phyloP scores from a whole-genome alignment of 2,329 filamentous ascomycete genomes.

The Samsoniella hepiali region DNA sequence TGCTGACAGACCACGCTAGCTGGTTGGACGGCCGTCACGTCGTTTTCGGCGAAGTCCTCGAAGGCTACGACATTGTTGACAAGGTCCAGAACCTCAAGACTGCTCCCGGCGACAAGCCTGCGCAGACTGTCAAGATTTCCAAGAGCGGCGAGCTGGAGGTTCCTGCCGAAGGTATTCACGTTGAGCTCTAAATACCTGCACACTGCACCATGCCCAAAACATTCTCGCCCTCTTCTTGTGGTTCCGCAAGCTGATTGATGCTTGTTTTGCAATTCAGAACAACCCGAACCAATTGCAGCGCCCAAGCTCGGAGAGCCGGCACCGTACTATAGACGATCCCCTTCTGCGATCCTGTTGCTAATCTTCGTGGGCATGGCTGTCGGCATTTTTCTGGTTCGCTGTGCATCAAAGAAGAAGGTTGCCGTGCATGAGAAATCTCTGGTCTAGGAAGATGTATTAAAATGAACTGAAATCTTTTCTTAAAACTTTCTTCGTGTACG shows the following conservation, averaged over 20 bases:
- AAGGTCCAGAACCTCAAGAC: constrained; percentile 73
- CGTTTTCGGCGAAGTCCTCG: constrained; percentile 84
- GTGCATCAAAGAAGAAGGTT: constrained; percentile 3
- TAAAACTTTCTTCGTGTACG: neutral
- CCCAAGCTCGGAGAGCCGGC: neutral
- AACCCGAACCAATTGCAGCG: constrained; percentile 22
- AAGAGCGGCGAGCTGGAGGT: constrained; percentile 83
- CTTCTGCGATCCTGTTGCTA: constrained; percentile 2
- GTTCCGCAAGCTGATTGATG: constrained; percentile 36
- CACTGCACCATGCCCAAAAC: constrained; percentile 20
- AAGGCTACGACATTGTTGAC: constrained; percentile 77
- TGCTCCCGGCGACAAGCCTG: constrained; percentile 64
- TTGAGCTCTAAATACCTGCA: constrained; percentile 67
- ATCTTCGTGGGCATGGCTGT: constrained; percentile 44
- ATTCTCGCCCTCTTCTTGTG: constrained; percentile 20
- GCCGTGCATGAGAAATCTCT: constrained; percentile 19
- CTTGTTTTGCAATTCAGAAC: constrained; percentile 27
- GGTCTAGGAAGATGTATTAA: constrained; percentile 6
- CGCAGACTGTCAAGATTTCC: constrained; percentile 67
- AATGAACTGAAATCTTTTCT: constrained; percentile 3
- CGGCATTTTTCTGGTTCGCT: constrained; percentile 23
- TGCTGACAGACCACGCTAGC: constrained; percentile 35
- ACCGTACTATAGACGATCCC: neutral
- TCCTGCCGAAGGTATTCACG: constrained; percentile 87
- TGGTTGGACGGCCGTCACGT: constrained; percentile 85